A percentile compares a stretch with the other conserved stretches of the same genome.
These are phyloP conservation scores for Saccharomycopsis sp. DNA, from an alignment of 805 yeast species.

Conservation along the genomic window DNA sequence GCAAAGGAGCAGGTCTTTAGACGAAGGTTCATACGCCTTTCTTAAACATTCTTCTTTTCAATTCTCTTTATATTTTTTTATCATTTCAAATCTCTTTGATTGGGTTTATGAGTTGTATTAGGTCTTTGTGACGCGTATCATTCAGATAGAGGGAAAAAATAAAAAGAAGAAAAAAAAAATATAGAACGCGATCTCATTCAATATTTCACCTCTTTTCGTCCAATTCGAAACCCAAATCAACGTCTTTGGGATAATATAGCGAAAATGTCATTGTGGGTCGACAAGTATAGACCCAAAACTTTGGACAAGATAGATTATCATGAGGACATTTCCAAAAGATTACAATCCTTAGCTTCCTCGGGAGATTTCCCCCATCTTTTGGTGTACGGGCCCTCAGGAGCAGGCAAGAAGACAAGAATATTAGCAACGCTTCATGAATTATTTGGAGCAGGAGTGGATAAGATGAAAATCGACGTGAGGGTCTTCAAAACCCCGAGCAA, in stretches of 20 bases:
- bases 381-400: slow-evolving; percentile 93
- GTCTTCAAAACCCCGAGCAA: slow-evolving; percentile 63
- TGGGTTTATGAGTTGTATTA: too few relatives aligned
- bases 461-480: slow-evolving; percentile 82
- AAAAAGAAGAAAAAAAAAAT: too few relatives aligned
- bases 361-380: slow-evolving; percentile 91
- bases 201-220: too few relatives aligned
- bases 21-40: too few relatives aligned
- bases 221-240: too few relatives aligned
- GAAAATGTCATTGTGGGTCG: slow-evolving; percentile 91
- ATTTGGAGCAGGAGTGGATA: slow-evolving; percentile 76
- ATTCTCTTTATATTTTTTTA: too few relatives aligned
- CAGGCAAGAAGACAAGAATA: slow-evolving; percentile 93
- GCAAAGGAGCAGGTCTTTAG: slow-evolving; percentile 15
- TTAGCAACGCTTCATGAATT: slow-evolving; percentile 69
- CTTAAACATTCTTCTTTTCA: too few relatives aligned
- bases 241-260: too few relatives aligned
- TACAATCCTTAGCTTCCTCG: slow-evolving; percentile 52
- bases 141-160: too few relatives aligned
- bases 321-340: slow-evolving; percentile 48
- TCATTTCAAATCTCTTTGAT: too few relatives aligned
- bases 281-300: slow-evolving; percentile 75
- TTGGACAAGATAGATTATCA: slow-evolving; percentile 63
- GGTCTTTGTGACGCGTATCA: too few relatives aligned
- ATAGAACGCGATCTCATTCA: too few relatives aligned